Base-by-base conservation (phyloP, 129 eudicot species). In the Flaveria bidentis region DNA sequence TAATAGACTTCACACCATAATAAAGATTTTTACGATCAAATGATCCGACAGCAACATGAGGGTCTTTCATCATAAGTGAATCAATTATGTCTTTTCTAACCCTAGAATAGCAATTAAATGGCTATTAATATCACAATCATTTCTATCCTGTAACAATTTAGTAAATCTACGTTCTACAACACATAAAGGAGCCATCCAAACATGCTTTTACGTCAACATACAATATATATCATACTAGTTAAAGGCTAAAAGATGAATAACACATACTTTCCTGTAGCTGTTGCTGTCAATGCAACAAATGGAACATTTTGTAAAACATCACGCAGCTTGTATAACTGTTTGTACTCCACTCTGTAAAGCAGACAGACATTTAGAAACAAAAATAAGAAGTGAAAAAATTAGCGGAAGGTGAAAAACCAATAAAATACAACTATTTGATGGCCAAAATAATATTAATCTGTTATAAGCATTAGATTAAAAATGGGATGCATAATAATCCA, bases 181-280 rank as follows among this genome's bases (percentile, higher is more conserved):
- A 44, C 36, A 64, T 22, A 18, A 51, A 55, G 49, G 33, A 41
- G 45, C 39, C n/a, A 76, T 55, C 17, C 67, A 22, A 22, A 67
- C 67, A 12, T 13, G 9, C 80, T 49, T 41, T 18, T 17, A 6
- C 6, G 12, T 6, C 17, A 17, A 9, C 18, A 15, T 49, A 75
- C 25, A 46, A 49, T 57, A 41, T 61, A 36, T 51, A 64, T 1
- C 53, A 56, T 44, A 28, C 14, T 65, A 60, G 72, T 17, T 30
- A 67, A 61, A 71, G 69, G n/a, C n/a, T 18, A 75, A 41, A 77
- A 69, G 17, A 49, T 17, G 2, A 44, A 79, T 49, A 55, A 28
- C 9, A 84, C 92, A 14, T 85, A 93, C 98, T 86, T 93, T 82
- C 84, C 89, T 49, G 98, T 93, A 70, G 98, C 98, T 73, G 98